A percentile compares a stretch with the other conserved stretches of the same genome.
These are phyloP conservation scores for Bacidia rubella DNA, from an alignment of 495 filamentous ascomycete species.

Conservation along the genomic window DNA sequence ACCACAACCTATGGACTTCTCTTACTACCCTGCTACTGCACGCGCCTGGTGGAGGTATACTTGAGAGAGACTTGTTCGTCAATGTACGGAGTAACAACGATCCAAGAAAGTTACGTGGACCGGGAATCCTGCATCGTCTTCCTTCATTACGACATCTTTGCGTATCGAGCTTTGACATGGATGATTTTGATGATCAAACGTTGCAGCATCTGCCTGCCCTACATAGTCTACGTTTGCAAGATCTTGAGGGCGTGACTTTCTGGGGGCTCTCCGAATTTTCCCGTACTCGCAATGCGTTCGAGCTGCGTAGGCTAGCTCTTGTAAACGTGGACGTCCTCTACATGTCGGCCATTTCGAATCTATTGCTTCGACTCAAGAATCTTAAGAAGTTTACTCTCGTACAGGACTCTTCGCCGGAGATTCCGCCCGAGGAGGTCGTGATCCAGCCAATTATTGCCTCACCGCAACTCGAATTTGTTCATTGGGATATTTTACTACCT, in stretches of 20 bases:
- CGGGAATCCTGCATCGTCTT: constrained; percentile 39
- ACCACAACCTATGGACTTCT: constrained; percentile 55
- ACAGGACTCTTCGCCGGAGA: constrained; percentile 49
- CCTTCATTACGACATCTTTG: constrained; percentile 61
- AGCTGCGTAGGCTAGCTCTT: constrained; percentile 47
- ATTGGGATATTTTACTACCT: constrained; percentile 62
- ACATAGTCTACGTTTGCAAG: constrained; percentile 59
- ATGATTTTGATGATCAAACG: constrained; percentile 59
- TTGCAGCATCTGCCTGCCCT: constrained; percentile 58
- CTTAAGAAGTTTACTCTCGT: constrained; percentile 57
- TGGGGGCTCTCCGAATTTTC: constrained; percentile 62
- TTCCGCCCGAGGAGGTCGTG: constrained; percentile 34
- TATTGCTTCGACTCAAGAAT: constrained; percentile 51
- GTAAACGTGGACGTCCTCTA: constrained; percentile 54
- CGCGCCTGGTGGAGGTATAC: constrained; percentile 43
- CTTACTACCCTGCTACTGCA: constrained; percentile 67
- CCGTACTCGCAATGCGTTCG: constrained; percentile 39
- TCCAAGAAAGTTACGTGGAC: constrained; percentile 10
- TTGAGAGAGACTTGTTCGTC: constrained; percentile 55
- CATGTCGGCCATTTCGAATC: constrained; percentile 56
- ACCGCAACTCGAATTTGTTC: constrained; percentile 48
- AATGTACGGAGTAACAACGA: constrained; percentile 26
- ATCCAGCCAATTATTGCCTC: constrained; percentile 61
- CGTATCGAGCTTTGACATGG: constrained; percentile 56
- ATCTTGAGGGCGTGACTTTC: constrained; percentile 64